Percentiles rank a stretch among this genome's conserved stretches.
Evolutionary conservation across 495 filamentous ascomycete species (phyloP).

Genomic region (Lindgomyces ingoldianus): DNA sequence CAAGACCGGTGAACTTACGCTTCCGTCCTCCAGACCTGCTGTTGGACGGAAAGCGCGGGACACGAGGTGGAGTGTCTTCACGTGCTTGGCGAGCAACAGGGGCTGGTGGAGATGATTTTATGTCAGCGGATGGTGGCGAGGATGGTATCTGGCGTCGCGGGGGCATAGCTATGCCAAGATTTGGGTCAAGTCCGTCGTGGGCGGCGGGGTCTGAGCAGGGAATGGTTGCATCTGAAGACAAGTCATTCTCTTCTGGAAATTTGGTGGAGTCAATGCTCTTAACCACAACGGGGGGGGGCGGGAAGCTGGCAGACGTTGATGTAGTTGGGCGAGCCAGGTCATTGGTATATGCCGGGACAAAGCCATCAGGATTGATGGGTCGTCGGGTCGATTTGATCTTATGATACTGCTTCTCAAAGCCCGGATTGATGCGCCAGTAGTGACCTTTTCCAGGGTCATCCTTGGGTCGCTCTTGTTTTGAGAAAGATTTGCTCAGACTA

Average conservation of each 20-base stretch:
- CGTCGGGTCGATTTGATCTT: slow-evolving; percentile 74
- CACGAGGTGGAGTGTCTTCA: slow-evolving; percentile 72
- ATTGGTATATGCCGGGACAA: slow-evolving; percentile 33
- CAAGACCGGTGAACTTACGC: slow-evolving; percentile 70
- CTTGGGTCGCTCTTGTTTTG: slow-evolving; percentile 93
- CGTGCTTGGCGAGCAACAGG: slow-evolving; percentile 59
- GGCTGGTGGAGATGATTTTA: slow-evolving; percentile 82
- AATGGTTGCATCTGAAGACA: slow-evolving; percentile 94
- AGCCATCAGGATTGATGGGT: slow-evolving; percentile 49
- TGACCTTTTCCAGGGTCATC: slow-evolving; percentile 98
- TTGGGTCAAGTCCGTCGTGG: slow-evolving; percentile 61
- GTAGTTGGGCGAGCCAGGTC: slow-evolving; percentile 39
- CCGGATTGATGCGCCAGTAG: slow-evolving; percentile 92
- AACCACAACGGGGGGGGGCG: slow-evolving; percentile 28
- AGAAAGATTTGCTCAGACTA: slow-evolving; percentile 96
- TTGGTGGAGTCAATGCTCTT: slow-evolving; percentile 49
- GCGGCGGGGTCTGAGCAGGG: slow-evolving; percentile 76
- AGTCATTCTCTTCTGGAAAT: slow-evolving; percentile 58
- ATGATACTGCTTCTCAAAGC: slow-evolving; percentile 82
- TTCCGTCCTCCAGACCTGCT: slow-evolving; percentile 63
- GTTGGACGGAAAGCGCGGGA: slow-evolving; percentile 59
- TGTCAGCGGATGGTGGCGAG: slow-evolving; percentile 62
- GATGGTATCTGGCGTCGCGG: slow-evolving; percentile 51
- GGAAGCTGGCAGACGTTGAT: slow-evolving; percentile 45
- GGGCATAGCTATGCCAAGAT: slow-evolving; percentile 43